These are phyloP conservation scores for Amborella trichopoda DNA, from an alignment of 164 flowering plant species.

Conservation along the genomic window DNA sequence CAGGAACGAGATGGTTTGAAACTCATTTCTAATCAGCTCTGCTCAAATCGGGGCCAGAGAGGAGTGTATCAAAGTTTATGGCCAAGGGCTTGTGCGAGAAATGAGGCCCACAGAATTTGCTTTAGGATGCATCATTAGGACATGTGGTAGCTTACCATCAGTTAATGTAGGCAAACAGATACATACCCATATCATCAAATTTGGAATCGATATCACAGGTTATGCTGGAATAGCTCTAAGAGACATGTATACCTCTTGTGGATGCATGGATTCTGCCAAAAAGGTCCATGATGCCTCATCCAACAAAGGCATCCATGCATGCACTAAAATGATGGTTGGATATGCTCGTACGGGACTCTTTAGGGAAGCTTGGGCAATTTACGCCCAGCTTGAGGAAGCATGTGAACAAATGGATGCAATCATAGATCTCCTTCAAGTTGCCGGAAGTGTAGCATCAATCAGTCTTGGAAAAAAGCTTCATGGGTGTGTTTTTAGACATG, in stretches of 20 bases:
- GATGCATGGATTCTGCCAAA: conserved; percentile 55
- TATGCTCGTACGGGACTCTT: conserved; percentile 56
- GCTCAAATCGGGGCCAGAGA: conserved; percentile 58
- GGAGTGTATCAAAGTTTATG: conserved; percentile 48
- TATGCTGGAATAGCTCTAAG: conserved; percentile 66
- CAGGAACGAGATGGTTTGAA: conserved; percentile 41
- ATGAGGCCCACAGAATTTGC: conserved; percentile 51
- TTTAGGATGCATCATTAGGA: conserved; percentile 51
- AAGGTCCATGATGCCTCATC: conserved; percentile 39
- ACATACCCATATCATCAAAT: conserved; percentile 45
- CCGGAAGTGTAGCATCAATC: conserved; percentile 35
- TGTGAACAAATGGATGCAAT: conserved; percentile 31
- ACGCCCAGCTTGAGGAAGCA: conserved; percentile 21
- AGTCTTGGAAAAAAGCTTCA: conserved; percentile 53
- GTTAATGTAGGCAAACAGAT: conserved; percentile 64
- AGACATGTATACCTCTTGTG: conserved; percentile 84
- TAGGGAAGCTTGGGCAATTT: conserved; percentile 58
- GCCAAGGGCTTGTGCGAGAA: conserved; percentile 25
- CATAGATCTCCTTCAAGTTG: conserved; percentile 48
- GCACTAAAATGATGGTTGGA: conserved; percentile 87
- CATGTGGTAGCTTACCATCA: conserved; percentile 72
- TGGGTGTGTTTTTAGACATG: conserved; percentile 40
- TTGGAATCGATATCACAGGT: conserved; percentile 42
- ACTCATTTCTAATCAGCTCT: conserved; percentile 60
- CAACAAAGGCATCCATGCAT: conserved; percentile 52